Conservation (phyloP, 495 filamentous ascomycete genomes). For the Viridothelium virens region DNA sequence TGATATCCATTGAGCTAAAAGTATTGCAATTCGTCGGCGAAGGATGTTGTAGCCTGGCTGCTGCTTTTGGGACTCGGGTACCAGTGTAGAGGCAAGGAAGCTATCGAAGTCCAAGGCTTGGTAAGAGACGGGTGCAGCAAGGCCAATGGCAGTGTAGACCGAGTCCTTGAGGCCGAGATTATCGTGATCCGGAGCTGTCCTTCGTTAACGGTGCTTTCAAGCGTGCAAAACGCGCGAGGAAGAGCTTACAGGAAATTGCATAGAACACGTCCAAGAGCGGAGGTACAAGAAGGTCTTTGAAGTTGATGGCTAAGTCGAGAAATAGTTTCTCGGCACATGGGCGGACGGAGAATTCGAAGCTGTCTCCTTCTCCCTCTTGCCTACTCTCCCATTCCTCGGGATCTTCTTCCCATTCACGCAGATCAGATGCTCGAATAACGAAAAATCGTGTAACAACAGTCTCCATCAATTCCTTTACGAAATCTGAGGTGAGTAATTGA, state of each 20-base stretch:
- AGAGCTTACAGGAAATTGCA: conserved; percentile 54
- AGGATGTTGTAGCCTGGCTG: conserved; percentile 75
- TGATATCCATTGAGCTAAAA: conserved; percentile 82
- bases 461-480: conserved; percentile 72
- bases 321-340: conserved; percentile 91
- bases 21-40: conserved; percentile 76
- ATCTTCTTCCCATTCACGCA: conserved; percentile 84
- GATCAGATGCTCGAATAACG: conserved; percentile 73
- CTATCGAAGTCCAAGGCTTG: conserved; percentile 67
- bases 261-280: conserved; percentile 74
- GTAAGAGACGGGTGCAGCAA: conserved; percentile 68
- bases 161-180: conserved; percentile 83
- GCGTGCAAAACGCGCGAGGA: background rate
- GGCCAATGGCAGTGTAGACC: conserved; percentile 83
- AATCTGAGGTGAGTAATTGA: conserved; percentile 62
- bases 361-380: conserved; percentile 70
- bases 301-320: conserved; percentile 80
- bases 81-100: conserved; percentile 65
- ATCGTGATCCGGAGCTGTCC: conserved; percentile 47
- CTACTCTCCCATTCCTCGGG: conserved; percentile 86
- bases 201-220: background rate
- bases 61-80: conserved; percentile 68
- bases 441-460: conserved; percentile 80
- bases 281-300: conserved; percentile 65
- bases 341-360: conserved; percentile 80